Evolutionary conservation across 2,329 filamentous ascomycete species (phyloP).

Genomic region (Aspergillus uvarum): DNA sequence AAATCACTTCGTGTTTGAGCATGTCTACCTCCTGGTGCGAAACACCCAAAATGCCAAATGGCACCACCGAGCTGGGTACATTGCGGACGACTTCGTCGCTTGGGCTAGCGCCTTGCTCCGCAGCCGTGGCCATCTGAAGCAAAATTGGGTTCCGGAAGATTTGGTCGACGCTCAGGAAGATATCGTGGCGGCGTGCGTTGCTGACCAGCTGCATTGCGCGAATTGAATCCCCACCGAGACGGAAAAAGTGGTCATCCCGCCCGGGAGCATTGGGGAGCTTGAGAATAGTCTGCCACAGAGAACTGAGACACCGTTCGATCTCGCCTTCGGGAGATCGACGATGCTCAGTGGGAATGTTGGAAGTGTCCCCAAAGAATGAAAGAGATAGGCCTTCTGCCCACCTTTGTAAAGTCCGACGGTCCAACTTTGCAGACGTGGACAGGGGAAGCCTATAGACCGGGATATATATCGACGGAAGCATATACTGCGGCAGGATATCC

Average conservation of each 20-base stretch:
- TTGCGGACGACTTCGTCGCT: too few species aligned
- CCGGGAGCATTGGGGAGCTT: not conserved
- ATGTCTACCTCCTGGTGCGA: too few species aligned
- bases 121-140: not conserved
- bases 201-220: not conserved
- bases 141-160: not conserved
- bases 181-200: not conserved
- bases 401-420: too few species aligned
- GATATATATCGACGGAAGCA: too few species aligned
- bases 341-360: too few species aligned
- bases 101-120: not conserved
- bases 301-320: not conserved
- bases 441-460: too few species aligned
- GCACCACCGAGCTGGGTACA: too few species aligned
- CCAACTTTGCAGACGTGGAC: too few species aligned
- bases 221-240: constrained; percentile 1
- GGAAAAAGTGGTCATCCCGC: not conserved
- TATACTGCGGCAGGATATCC: too few species aligned
- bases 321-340: not conserved
- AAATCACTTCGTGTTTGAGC: not conserved
- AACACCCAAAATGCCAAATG: not conserved
- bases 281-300: not conserved
- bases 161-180: not conserved
- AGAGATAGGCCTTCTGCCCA: too few species aligned
- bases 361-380: too few species aligned